A percentile compares a stretch with the other conserved stretches of the same genome.
Conservation (phyloP, 2,329 filamentous ascomycete genomes). For the Penicillium thymicola region DNA sequence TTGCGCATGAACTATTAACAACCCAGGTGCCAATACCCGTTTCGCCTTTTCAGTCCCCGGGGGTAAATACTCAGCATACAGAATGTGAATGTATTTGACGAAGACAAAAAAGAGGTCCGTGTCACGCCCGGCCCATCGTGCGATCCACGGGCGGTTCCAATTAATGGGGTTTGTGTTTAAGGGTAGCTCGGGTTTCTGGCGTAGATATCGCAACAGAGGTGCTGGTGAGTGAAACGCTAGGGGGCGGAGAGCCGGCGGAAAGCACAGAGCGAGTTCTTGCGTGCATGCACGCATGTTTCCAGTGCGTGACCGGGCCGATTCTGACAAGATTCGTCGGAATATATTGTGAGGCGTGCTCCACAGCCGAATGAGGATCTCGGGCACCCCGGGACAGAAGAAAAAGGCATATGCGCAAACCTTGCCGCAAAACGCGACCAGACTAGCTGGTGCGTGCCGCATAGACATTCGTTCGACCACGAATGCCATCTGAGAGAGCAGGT, state of each 20-base stretch:
- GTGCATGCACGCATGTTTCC: conserved; percentile 50
- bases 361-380: conserved; percentile 75
- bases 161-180: conserved; percentile 68
- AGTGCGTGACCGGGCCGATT: conserved; percentile 62
- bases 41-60: conserved; percentile 52
- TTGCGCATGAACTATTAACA: conserved; percentile 78
- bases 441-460: conserved; percentile 66
- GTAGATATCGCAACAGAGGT: conserved; percentile 57
- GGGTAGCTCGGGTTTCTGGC: conserved; percentile 64
- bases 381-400: conserved; percentile 84
- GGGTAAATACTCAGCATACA: conserved; percentile 71
- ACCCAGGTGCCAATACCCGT: conserved; percentile 66
- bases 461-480: conserved; percentile 90
- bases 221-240: conserved; percentile 63
- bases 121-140: conserved; percentile 81
- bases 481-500: conserved; percentile 76
- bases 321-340: conserved; percentile 68
- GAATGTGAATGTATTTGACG: conserved; percentile 78
- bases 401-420: conserved; percentile 91
- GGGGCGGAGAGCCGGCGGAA: conserved; percentile 63
- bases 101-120: conserved; percentile 92
- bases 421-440: conserved; percentile 78
- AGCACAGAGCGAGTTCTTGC: conserved; percentile 64
- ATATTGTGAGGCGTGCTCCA: conserved; percentile 70
- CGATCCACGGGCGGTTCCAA: conserved; percentile 82